These are phyloP conservation scores for Hypomontagnella submonticulosa DNA, from an alignment of 495 filamentous ascomycete species.

Conservation along the genomic window DNA sequence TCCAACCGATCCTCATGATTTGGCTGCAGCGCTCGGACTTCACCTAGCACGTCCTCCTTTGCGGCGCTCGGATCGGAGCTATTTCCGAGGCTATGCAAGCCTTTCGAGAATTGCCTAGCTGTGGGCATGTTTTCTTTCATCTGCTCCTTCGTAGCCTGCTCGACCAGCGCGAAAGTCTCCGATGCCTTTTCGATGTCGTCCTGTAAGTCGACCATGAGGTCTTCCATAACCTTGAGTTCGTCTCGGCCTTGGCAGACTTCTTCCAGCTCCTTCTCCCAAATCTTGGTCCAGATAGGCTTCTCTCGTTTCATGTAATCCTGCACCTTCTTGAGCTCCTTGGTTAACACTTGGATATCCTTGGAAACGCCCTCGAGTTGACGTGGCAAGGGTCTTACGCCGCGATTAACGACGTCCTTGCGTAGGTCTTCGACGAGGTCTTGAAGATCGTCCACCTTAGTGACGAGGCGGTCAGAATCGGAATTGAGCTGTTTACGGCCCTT, in stretches of 20 bases:
- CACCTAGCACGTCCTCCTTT: constrained; percentile 90
- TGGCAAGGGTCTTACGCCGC: constrained; percentile 92
- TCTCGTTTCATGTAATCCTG: constrained; percentile 89
- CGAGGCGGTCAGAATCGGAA: constrained; percentile 85
- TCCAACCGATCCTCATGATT: constrained; percentile 94
- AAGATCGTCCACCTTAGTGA: constrained; percentile 91
- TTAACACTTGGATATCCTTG: constrained; percentile 83
- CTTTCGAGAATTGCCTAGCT: constrained; percentile 66
- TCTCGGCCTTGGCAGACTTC: constrained; percentile 95
- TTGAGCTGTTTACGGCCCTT: constrained; percentile 85
- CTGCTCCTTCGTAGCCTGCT: constrained; percentile 96
- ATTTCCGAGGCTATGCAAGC: constrained; percentile 68
- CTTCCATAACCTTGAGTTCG: constrained; percentile 92
- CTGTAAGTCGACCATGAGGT: constrained; percentile 87
- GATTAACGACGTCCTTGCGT: constrained; percentile 93
- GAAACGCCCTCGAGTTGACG: constrained; percentile 87
- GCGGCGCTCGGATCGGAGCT: constrained; percentile 80
- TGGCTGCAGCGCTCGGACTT: constrained; percentile 92
- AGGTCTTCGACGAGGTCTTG: constrained; percentile 97
- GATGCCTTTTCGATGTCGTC: constrained; percentile 95
- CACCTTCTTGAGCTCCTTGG: constrained; percentile 92
- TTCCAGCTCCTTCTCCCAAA: constrained; percentile 96
- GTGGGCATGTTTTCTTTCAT: constrained; percentile 73
- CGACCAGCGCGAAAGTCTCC: constrained; percentile 92
- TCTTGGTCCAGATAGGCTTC: constrained; percentile 96